Evolutionary conservation across 2,329 filamentous ascomycete genomes (phyloP).

Genomic region (Dothistroma pini): DNA sequence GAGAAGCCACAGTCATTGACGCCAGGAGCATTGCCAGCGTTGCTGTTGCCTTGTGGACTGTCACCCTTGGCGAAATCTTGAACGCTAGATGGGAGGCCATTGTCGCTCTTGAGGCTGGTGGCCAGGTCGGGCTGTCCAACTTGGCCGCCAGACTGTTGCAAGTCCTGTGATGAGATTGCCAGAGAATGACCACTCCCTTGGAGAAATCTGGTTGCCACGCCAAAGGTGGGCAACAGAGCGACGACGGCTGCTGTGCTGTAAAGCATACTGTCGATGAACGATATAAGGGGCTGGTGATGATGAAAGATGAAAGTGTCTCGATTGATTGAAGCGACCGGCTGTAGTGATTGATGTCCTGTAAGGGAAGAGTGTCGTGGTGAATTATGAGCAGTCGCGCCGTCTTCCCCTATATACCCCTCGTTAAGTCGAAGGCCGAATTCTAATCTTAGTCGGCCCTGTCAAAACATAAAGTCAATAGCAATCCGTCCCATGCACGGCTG

Average conservation of each 20-base stretch:
- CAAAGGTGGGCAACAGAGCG: slow-evolving; percentile 3
- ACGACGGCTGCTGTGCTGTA: slow-evolving; percentile 4
- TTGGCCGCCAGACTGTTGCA: not conserved
- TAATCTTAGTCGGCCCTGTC: not conserved
- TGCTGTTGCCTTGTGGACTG: not conserved
- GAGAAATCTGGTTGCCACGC: slow-evolving; percentile 4
- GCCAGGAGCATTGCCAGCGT: slow-evolving; percentile 10
- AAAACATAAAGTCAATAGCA: not conserved
- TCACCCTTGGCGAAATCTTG: not conserved
- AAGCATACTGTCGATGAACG: slow-evolving; percentile 2
- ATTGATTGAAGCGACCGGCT: not conserved
- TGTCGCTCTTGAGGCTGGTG: not conserved
- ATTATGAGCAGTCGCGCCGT: not conserved
- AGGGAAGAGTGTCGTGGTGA: not conserved
- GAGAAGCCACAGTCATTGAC: slow-evolving; percentile 16
- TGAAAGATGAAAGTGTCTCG: not conserved
- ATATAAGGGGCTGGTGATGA: not conserved
- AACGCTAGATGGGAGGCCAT: not conserved
- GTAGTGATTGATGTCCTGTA: not conserved
- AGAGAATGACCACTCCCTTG: not conserved
- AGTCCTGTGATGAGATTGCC: not conserved
- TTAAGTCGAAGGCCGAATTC: not conserved
- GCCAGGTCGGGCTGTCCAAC: not conserved
- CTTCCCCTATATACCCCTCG: not conserved
- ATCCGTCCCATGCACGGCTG: not conserved